Base-by-base conservation (phyloP, 1,139 yeast species). In the Nakaseomyces sp. region DNA sequence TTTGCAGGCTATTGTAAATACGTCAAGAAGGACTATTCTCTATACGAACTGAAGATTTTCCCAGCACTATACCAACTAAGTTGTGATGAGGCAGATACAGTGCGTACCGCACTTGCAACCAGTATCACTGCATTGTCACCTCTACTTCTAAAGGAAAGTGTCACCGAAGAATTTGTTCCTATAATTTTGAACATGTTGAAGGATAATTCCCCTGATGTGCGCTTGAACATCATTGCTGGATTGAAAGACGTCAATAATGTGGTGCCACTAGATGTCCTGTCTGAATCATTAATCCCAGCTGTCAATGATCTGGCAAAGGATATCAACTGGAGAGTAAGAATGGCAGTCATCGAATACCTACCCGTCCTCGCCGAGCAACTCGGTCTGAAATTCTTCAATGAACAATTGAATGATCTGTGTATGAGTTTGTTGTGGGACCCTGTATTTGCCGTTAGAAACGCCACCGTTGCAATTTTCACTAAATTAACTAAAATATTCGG, bases 341-440 rank as follows among this genome's bases (percentile, higher is more conserved):
- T 93, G 62, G 98, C 98, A 13, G 91, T 93, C 50, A 93, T 93
- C 60, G 96, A 93, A 64, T 93, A 93, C 66, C 87, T 89, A 55
- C 99, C 99, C 19, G 73, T 91, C 54, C 73, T 93, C 52, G 97
- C 98, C n/a, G 84, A 85, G 57, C 98, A 93, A 66, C 72, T 93
- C 50, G 98, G 98, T 29, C 91, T 84, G 46, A 80, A 87, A 18
- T 88, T 91, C 61, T 93, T 93, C 67, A 93, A 91, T 64, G 83
- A 86, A 59, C 95, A 91, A 58, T 72, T 93, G 55, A 89, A 94
- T 50, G 80, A 85, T 41, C 71, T 93, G 54, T 93, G 96, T 61
- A 77, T 93, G 78, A 84, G 91, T 18, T 93, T 98, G 97, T 72
- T 93, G 53, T 89, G 97, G 95, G 99, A 93, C 67, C 85, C 93